phyloP scores from a whole-genome alignment of 2,329 filamentous ascomycete species.

The Penicillium brasilianum region DNA sequence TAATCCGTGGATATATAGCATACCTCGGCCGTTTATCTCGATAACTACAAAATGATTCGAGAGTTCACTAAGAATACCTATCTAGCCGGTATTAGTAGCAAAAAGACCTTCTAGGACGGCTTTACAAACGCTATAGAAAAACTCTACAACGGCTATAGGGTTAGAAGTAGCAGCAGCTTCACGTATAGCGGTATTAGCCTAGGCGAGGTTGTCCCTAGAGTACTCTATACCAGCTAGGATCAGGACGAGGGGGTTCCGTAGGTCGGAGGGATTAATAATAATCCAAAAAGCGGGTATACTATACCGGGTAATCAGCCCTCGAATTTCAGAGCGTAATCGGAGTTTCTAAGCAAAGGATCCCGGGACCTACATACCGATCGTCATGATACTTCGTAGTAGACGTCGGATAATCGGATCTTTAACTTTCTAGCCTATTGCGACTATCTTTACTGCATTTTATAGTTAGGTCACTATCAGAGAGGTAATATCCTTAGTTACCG shows the following conservation, averaged over 20 bases:
- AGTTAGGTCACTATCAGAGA: background rate
- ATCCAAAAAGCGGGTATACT: background rate
- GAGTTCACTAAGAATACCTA: background rate
- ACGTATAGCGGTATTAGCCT: background rate
- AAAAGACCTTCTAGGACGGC: background rate
- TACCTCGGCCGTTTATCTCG: background rate
- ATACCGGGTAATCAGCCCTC: background rate
- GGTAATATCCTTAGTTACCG: background rate
- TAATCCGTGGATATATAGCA: background rate
- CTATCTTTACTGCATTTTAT: background rate
- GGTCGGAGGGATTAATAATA: background rate
- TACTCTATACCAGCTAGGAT: background rate
- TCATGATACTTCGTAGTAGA: background rate
- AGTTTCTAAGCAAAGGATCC: background rate
- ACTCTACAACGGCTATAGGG: background rate
- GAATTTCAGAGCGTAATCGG: background rate
- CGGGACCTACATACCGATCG: background rate
- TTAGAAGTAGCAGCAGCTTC: background rate
- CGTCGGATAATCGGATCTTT: background rate
- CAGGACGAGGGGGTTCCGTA: background rate
- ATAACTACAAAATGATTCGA: background rate
- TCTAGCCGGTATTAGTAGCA: background rate
- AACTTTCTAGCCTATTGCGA: background rate
- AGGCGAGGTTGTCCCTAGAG: background rate
- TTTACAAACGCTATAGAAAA: background rate